phyloP scores from a whole-genome alignment of 75 land plant species.

The Selaginella tamariscina region DNA sequence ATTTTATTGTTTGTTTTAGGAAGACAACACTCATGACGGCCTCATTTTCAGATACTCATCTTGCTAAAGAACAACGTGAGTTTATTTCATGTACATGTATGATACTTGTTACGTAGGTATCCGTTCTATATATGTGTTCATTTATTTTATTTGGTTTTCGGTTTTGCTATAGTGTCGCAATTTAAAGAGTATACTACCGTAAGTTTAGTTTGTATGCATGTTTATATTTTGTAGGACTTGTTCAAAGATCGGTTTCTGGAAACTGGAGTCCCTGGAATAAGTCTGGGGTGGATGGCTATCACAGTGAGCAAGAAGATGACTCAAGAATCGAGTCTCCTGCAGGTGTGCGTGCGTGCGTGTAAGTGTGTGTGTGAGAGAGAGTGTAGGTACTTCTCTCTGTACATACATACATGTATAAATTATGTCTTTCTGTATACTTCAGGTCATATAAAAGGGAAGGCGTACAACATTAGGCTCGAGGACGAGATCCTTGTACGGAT shows the following conservation, averaged over 20 bases:
- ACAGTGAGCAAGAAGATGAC: neutral
- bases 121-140: too few species aligned
- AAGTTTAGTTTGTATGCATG: neutral
- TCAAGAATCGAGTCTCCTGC: neutral
- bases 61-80: too few species aligned
- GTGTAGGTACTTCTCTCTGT: too few species aligned
- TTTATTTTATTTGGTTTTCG: too few species aligned
- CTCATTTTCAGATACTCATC: neutral
- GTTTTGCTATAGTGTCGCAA: too few species aligned
- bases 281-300: neutral
- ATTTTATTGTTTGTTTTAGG: too few species aligned
- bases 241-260: neutral
- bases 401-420: neutral
- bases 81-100: too few species aligned
- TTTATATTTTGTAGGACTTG: neutral
- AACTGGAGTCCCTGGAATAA: neutral
- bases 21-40: too few species aligned
- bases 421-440: neutral
- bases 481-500: slow-evolving; percentile 83
- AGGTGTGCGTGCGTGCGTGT: too few species aligned
- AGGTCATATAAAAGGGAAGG: slow-evolving; percentile 63
- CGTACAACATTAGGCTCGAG: slow-evolving; percentile 89
- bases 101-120: too few species aligned
- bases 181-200: neutral
- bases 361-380: too few species aligned